Base-by-base conservation (phyloP, 441 rosid genomes). In the Croton laevigatus region DNA sequence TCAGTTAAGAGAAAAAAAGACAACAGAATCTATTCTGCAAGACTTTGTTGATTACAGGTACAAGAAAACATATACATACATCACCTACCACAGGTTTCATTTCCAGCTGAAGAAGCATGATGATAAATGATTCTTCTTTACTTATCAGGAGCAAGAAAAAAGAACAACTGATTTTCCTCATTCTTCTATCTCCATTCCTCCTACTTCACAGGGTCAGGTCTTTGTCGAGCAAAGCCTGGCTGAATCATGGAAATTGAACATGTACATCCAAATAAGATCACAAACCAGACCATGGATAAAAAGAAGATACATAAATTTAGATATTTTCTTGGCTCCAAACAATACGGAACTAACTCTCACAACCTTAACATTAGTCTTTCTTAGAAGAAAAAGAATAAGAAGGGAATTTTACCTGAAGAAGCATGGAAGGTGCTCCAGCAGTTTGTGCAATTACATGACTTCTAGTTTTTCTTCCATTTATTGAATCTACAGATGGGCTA, bases 171-270 rank as follows among this genome's bases (percentile, higher is more conserved):
- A 42, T 55, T 0, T 3, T 6, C 45, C 49, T 19, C 16, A n/a
- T 44, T 45, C 23, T 38, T 42, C 5, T 9, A 36, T 57, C 42
- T 52, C 69, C 13, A 20, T 42, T 34, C 32, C 60, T 54, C 32
- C 79, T 73, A 66, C 78, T 79, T 84, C 61, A 69, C 32, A 11
- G 51, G 57, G 49, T 80, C 68, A 14, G 79, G 82, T 70, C 73
- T 83, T 71, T 81, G 87, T 45, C 90, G 88, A 68, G 91, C 80
- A 68, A 89, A 89, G 72, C 94, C 94, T 4, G 91, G 94, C 94
- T 89, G 91, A 53, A 78, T 59, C 32, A 74, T 62, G 78, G n/a
- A 36, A 75, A 83, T 77, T 60, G 49, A 34, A 51, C 16, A 78
- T 11, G 67, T 70, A 58, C 66, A 69, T 66, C 66, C 44, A 70